Evolutionary conservation across 306 rosid species (phyloP), one percentile per base, ranked within the genome.

Genomic region (Cucurbita pepo): DNA sequence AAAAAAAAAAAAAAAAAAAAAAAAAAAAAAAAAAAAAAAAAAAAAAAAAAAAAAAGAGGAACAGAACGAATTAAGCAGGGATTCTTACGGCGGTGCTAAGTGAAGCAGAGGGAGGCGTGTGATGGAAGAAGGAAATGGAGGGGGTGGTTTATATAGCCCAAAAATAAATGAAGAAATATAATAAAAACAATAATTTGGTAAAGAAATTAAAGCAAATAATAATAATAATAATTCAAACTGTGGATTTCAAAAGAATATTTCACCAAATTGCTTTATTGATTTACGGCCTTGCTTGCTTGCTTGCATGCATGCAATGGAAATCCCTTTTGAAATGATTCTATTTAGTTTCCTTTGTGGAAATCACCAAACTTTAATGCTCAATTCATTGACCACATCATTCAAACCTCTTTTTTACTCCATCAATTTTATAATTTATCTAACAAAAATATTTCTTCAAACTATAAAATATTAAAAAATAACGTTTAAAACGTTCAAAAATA

Each of bases 141-240:
- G 44, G 67, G 41, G 21, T 60, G 36, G 51, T 40, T 40, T 64
- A 16, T 64, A 64, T 64, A 64, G 71, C 30, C 18, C 25, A 62
- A 62, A 62, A 25, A 25, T 25, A 62, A 62, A 14, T 6, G 50
- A 40, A 18, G 6, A 63, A 5, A 38, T 30, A 30, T 30, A 30
- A 63, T n/a, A 63, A 63, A 62, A 63, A 7, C 21, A 37, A 15
- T 13, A 43, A 43, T 8, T 34, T 2, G 1, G 38, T 21, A 19
- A 51, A 76, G 3, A 37, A 22, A 12, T 30, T 22, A 77, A 75
- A 78, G 67, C 75, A 72, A 84, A 79, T 81, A 77, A 80, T 80
- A 78, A 77, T 79, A 72, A 72, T 79, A 83, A 90, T 88, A 64
- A 64, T 64, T 43, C 71, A 41, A 64, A 61, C 67, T 61, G 8